Conservation (phyloP, 1,284 basidiomycete genomes). For the Rhodotorula sp. region DNA sequence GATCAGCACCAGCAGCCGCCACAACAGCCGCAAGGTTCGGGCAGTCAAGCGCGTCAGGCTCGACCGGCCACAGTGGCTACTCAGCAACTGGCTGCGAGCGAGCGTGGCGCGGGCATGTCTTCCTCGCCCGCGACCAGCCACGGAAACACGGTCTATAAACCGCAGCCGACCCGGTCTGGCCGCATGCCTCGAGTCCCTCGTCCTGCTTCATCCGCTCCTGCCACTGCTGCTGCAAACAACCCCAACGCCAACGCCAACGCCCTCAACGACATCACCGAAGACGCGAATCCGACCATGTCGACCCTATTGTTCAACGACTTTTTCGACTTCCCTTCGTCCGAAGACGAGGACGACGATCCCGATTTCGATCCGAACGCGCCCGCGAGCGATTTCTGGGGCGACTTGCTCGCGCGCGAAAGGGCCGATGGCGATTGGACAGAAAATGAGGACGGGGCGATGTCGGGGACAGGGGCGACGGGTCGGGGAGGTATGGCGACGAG, state of each 20-base stretch:
- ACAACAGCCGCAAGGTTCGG: background rate
- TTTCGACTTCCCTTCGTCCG: constrained; percentile 31
- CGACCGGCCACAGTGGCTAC: too few relatives aligned
- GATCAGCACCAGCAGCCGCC: background rate
- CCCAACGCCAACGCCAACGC: background rate
- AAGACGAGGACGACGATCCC: constrained; percentile 34
- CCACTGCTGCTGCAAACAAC: too few relatives aligned
- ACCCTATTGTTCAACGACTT: constrained; percentile 39
- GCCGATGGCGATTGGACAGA: background rate
- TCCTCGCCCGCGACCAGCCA: too few relatives aligned
- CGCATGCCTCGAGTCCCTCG: constrained; percentile 21
- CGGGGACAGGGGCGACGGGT: background rate
- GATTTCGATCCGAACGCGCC: constrained; percentile 25
- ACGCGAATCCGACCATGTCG: constrained; percentile 13
- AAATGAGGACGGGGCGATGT: background rate
- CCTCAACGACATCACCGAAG: background rate
- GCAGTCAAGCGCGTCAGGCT: background rate
- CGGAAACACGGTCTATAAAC: constrained; percentile 6
- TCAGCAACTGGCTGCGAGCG: background rate
- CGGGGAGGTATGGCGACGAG: background rate
- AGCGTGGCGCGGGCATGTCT: background rate
- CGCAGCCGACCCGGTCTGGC: constrained; percentile 28
- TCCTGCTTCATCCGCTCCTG: background rate
- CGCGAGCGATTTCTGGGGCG: constrained; percentile 11
- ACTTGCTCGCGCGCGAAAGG: constrained; percentile 3